Evolutionary conservation across 2,329 filamentous ascomycete genomes (phyloP), one percentile per base, ranked within the genome.

Genomic region (Talaromyces sp.): DNA sequence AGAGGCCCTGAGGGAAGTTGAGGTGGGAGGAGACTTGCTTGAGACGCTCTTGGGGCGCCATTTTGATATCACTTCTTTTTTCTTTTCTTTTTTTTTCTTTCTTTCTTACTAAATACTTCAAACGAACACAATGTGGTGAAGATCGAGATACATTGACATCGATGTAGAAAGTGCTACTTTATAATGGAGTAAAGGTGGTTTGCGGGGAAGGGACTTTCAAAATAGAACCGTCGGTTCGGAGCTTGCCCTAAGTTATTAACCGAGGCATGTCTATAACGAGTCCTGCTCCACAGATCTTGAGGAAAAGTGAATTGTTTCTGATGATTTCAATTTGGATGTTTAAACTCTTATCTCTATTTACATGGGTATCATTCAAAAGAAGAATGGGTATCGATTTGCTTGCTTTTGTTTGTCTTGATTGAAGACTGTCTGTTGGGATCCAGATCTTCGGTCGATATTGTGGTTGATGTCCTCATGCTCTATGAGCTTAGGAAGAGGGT

Each of bases 1-100:
- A 85, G 75, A 96, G 81, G 63, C 92, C 92, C 72, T 85, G 84
- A 40, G 92, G 91, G 79, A 88, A 93, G 79, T 92, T 93, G 70
- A 96, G 85, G 76, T 96, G 91, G 65, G 83, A 83, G 40, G 88
- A 85, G 69, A 96, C 86, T 77, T 95, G 91, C 44, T 83, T 80
- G 57, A 90, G 80, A 66, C 89, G 86, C 70, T 78, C 71, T 60
- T 85, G 82, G 42, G 75, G 74, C 50, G 85, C 69, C 75, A 78
- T 77, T 75, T 33, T 2, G 16, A 28, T 28, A n/a, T n/a, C n/a
- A n/a, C n/a, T n/a, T n/a, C n/a, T n/a, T n/a, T n/a, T n/a, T n/a
- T n/a, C n/a, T n/a, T n/a, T n/a, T n/a, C n/a, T n/a, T n/a, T n/a
- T n/a, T n/a, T n/a, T n/a, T n/a, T n/a, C n/a, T n/a, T n/a, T n/a